A percentile compares a stretch with the other conserved stretches of the same genome.
Evolutionary conservation across 805 yeast species (phyloP).

Genomic region (Schwanniomyces polymorphus): DNA sequence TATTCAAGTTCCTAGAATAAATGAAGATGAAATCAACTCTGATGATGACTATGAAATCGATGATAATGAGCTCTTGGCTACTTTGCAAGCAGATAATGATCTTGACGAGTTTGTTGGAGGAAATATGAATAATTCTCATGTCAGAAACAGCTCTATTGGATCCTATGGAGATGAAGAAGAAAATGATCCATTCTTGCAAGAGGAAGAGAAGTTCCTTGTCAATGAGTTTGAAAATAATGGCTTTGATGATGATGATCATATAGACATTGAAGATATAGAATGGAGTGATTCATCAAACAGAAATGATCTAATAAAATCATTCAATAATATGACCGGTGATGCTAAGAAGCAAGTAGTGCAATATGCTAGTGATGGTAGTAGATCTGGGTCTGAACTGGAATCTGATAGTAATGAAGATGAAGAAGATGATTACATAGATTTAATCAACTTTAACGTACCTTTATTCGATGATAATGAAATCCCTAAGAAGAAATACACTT

Average conservation of each 20-base stretch:
- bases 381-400: slow-evolving; percentile 35
- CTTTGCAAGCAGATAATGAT: slow-evolving; percentile 48
- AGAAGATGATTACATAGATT: slow-evolving; percentile 43
- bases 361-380: slow-evolving; percentile 36
- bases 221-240: slow-evolving; percentile 48
- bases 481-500: slow-evolving; percentile 1
- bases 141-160: slow-evolving; percentile 28
- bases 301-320: slow-evolving; percentile 16
- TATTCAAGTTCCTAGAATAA: slow-evolving; percentile 52
- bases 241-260: slow-evolving; percentile 41
- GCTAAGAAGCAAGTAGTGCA: slow-evolving; percentile 39
- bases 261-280: slow-evolving; percentile 25
- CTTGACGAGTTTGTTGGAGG: slow-evolving; percentile 32
- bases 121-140: slow-evolving; percentile 5
- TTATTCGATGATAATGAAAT: slow-evolving; percentile 20
- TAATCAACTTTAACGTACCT: slow-evolving; percentile 36
- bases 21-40: slow-evolving; percentile 48
- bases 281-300: slow-evolving; percentile 11
- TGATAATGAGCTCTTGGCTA: slow-evolving; percentile 46
- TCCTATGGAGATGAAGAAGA: slow-evolving; percentile 35
- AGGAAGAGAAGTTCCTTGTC: slow-evolving; percentile 45
- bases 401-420: slow-evolving; percentile 29
- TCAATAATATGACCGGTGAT: slow-evolving; percentile 17
- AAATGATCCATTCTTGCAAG: slow-evolving; percentile 38
- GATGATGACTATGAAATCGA: slow-evolving; percentile 69